Base-by-base conservation (phyloP, 2,329 filamentous ascomycete genomes). In the Penicillium sp. region DNA sequence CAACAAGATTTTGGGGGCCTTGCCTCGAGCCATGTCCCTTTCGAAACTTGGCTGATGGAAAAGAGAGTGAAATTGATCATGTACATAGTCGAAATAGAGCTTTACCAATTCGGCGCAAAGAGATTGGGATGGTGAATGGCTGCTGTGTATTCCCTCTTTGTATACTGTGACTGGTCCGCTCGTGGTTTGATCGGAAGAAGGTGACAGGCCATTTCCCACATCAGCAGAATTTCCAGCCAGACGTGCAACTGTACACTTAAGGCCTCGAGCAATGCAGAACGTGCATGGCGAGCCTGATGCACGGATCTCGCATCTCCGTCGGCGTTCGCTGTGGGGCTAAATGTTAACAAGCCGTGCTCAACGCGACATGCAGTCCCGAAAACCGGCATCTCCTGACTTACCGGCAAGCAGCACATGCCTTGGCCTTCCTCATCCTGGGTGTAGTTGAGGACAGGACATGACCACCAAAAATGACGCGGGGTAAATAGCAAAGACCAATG, bases 61-160 rank as follows among this genome's bases (percentile, higher is more conserved):
- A 6, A 68, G 59, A 2, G 57, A 63, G 49, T 68, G 65, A 4
- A 68, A 67, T 53, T 65, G 65, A 53, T 68, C 65, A 60, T 68
- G 66, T 24, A 68, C 59, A 58, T 61, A 68, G 33, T 65, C 53
- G 17, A 67, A 68, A 37, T 67, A 67, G 17, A 68, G 65, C 53
- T 58, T 50, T 4, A 65, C 63, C 15, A 68, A 54, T 33, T 67
- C 59, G 12, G 33, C 37, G 28, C 65, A 62, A 6, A 67, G 49
- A 35, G 58, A 28, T 24, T 57, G 47, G n/a, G 59, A 42, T 13
- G 59, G 53, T 5, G 62, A 38, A 24, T 19, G 26, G 26, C 44
- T 54, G 35, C 30, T 26, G 13, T 53, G 24, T 4, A n/a, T 40
- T 4, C 24, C 24, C 24, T 49, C 24, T 4, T n/a, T 30, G 3